Evolutionary conservation across 2,329 filamentous ascomycete species (phyloP).

Genomic region (Chrysoporthe deuterocubensis): DNA sequence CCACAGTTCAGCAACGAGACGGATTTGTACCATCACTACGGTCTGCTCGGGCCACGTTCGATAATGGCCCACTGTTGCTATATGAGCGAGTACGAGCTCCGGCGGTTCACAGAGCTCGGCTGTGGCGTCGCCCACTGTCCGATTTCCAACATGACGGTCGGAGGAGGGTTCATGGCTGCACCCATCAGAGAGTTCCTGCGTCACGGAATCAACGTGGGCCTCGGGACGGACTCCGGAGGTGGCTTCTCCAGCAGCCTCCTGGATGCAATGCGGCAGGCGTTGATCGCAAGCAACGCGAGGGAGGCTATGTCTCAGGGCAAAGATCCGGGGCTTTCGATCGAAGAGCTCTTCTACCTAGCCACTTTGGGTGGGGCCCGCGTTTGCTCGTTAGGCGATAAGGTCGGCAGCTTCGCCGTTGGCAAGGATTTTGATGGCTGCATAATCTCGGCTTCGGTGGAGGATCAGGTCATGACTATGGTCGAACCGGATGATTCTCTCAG

Average conservation of each 20-base stretch:
- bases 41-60: conserved; percentile 56
- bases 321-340: conserved; percentile 51
- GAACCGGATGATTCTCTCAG: conserved; percentile 52
- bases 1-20: conserved; percentile 60
- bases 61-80: conserved; percentile 72
- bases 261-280: conserved; percentile 60
- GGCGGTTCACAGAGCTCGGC: conserved; percentile 47
- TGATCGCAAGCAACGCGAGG: conserved; percentile 57
- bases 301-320: conserved; percentile 45
- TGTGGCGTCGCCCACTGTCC: conserved; percentile 70
- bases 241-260: conserved; percentile 65
- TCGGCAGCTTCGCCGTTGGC: conserved; percentile 61
- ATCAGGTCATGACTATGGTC: conserved; percentile 55
- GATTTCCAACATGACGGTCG: conserved; percentile 65
- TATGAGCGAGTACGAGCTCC: conserved; percentile 60
- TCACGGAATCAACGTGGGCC: conserved; percentile 65
- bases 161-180: conserved; percentile 65
- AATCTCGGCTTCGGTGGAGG: conserved; percentile 45
- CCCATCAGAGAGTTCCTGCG: conserved; percentile 61
- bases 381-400: conserved; percentile 53
- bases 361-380: conserved; percentile 65
- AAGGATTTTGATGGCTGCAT: conserved; percentile 66
- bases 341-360: conserved; percentile 62
- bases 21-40: conserved; percentile 61
- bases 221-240: conserved; percentile 68